Conservation (phyloP, 78 protist genomes). For the Protostelium mycophagum region DNA sequence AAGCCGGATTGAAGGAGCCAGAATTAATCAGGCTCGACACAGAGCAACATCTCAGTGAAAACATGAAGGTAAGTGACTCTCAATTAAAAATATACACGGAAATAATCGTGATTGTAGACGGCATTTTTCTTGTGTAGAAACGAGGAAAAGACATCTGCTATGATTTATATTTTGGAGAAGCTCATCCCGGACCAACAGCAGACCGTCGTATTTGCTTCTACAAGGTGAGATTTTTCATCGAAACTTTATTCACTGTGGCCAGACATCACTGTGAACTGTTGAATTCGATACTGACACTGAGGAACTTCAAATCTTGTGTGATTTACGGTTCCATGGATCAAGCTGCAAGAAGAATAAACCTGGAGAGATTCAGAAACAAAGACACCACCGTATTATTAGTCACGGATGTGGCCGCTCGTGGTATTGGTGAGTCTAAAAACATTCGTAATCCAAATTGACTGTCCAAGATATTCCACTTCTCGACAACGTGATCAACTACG, state of each 20-base stretch:
- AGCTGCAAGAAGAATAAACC: conserved; percentile 79
- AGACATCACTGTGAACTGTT: conserved; percentile 5
- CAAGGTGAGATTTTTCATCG: conserved; percentile 85
- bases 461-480: conserved; percentile 94
- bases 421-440: conserved; percentile 58
- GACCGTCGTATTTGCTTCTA: conserved; percentile 90
- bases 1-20: conserved; percentile 87
- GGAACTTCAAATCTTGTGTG: neutral
- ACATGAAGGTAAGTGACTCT: neutral
- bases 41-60: conserved; percentile 81
- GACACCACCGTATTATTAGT: conserved; percentile 75
- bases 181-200: conserved; percentile 30
- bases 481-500: conserved; percentile 97
- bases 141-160: conserved; percentile 78
- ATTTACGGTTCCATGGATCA: conserved; percentile 94
- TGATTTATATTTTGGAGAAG: conserved; percentile 67
- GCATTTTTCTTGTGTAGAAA: conserved; percentile 51
- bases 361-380: conserved; percentile 75
- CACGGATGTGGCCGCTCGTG: conserved; percentile 99
- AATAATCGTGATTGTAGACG: conserved; percentile 4
- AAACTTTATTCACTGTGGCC: conserved; percentile 27
- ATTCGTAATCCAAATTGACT: neutral
- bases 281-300: neutral
- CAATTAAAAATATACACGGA: neutral
- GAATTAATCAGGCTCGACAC: conserved; percentile 87